A percentile compares a stretch with the other conserved stretches of the same genome.
Evolutionary conservation across 495 filamentous ascomycete species (phyloP).

Genomic region (Neurospora tetraspora): DNA sequence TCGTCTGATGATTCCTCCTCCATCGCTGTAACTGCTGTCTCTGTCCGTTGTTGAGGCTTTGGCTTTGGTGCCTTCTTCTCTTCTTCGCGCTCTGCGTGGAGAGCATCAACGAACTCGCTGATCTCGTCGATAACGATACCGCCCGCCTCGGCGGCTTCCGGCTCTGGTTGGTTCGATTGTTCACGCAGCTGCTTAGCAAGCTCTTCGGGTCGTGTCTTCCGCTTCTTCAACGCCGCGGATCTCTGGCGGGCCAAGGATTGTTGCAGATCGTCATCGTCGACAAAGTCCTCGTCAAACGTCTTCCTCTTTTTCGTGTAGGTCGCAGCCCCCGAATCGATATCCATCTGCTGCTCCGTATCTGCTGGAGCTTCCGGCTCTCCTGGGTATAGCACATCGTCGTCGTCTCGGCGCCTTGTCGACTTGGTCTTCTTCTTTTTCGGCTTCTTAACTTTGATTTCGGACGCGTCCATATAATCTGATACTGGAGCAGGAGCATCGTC

Average conservation of each 20-base stretch:
- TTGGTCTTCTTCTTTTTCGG: conserved; percentile 88
- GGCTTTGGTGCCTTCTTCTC: conserved; percentile 44
- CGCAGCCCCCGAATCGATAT: conserved; percentile 55
- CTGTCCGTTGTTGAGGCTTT: conserved; percentile 29
- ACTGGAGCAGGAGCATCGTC: conserved; percentile 43
- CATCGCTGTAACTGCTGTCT: conserved; percentile 35
- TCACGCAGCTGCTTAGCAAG: conserved; percentile 74
- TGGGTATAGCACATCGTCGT: conserved; percentile 66
- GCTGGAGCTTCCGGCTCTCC: conserved; percentile 25
- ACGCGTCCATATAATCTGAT: conserved; percentile 82
- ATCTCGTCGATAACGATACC: conserved; percentile 91
- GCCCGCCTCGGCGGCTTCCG: conserved; percentile 40
- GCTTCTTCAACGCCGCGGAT: conserved; percentile 75
- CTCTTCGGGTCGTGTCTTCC: conserved; percentile 71
- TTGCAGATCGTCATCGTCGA: conserved; percentile 90
- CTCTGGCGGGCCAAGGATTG: conserved; percentile 72
- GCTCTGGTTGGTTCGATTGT: conserved; percentile 45
- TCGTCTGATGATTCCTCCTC: conserved; percentile 43
- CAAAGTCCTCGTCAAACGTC: conserved; percentile 59
- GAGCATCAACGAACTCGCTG: conserved; percentile 81
- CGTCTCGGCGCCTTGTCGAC: conserved; percentile 63
- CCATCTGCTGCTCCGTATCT: conserved; percentile 54
- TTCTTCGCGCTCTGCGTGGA: conserved; percentile 58
- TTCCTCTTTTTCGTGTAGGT: conserved; percentile 48
- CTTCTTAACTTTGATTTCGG: conserved; percentile 82